Conservation (phyloP, 768 basidiomycete species). For the Cubamyces sp. region DNA sequence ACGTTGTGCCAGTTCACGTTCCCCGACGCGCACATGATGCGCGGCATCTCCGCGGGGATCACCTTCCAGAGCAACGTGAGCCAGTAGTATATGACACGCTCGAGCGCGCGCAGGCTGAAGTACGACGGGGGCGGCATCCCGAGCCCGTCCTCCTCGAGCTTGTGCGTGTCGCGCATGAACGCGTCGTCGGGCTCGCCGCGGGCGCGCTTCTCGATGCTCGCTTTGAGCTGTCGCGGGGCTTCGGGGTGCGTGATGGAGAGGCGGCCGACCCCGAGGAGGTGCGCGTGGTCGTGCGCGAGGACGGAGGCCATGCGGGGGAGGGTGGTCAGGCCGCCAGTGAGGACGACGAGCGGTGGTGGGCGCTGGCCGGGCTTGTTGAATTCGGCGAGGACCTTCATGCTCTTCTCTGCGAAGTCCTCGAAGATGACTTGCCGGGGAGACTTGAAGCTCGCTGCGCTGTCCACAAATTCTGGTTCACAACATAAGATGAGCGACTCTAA, state of each 20-base stretch:
- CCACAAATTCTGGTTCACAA: slow-evolving; percentile 31
- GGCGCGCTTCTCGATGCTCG: not conserved
- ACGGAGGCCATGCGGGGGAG: slow-evolving; percentile 57
- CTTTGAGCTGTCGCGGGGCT: slow-evolving; percentile 20
- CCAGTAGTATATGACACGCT: slow-evolving; percentile 24
- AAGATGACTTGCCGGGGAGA: slow-evolving; percentile 74
- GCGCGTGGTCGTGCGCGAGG: slow-evolving; percentile 57
- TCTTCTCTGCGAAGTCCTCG: slow-evolving; percentile 62
- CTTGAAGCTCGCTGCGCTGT: slow-evolving; percentile 28
- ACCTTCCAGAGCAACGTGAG: slow-evolving; percentile 22
- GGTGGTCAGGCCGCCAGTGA: slow-evolving; percentile 80
- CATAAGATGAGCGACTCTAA: too few species aligned
- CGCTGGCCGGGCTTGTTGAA: slow-evolving; percentile 24
- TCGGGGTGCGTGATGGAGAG: slow-evolving; percentile 64
- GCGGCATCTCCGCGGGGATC: slow-evolving; percentile 48
- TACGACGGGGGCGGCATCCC: slow-evolving; percentile 1
- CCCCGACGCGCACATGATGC: slow-evolving; percentile 67
- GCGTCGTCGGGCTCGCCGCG: not conserved
- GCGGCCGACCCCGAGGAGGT: slow-evolving; percentile 80
- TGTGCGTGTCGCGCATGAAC: not conserved
- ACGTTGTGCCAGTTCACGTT: slow-evolving; percentile 72
- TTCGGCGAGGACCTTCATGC: slow-evolving; percentile 46
- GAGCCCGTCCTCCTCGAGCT: slow-evolving; percentile 1
- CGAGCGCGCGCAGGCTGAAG: slow-evolving; percentile 25
- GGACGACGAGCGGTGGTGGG: slow-evolving; percentile 62